Percentiles rank a stretch among this genome's conserved stretches.
Evolutionary conservation across 768 basidiomycete species (phyloP).

Genomic region (Phanerochaete sordida): DNA sequence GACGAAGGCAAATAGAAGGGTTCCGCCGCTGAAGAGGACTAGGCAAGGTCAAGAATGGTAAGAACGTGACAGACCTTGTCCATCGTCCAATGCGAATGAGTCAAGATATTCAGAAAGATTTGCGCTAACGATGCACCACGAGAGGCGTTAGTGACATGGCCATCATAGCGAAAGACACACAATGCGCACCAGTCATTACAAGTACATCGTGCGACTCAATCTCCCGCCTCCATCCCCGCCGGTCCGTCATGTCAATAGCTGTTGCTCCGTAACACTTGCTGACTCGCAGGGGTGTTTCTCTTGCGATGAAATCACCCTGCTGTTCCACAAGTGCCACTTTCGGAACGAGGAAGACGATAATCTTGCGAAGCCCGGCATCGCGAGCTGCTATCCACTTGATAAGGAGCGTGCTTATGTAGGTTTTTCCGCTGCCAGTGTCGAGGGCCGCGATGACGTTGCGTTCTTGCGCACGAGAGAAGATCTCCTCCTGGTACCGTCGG

Average conservation of each 20-base stretch:
- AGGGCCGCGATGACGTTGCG: constrained; percentile 56
- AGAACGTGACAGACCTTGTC: constrained; percentile 38
- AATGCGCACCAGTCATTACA: constrained; percentile 76
- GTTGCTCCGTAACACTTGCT: constrained; percentile 66
- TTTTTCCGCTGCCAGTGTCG: constrained; percentile 62
- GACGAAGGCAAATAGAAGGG: no score
- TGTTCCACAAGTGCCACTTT: constrained; percentile 85
- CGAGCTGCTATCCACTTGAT: constrained; percentile 71
- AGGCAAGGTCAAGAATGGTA: no score
- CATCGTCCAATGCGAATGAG: constrained; percentile 79
- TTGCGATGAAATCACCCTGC: constrained; percentile 63
- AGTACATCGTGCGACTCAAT: constrained; percentile 68
- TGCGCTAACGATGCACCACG: constrained; percentile 49
- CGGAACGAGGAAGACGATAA: constrained; percentile 79
- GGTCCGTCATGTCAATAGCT: constrained; percentile 68
- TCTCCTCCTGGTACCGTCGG: constrained; percentile 53
- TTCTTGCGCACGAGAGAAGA: constrained; percentile 47
- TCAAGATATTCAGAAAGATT: constrained; percentile 75
- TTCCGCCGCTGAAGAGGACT: background rate
- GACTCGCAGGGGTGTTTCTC: constrained; percentile 65
- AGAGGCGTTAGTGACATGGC: background rate
- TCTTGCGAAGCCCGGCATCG: constrained; percentile 48
- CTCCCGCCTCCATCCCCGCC: constrained; percentile 58
- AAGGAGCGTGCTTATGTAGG: constrained; percentile 56
- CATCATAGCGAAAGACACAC: constrained; percentile 1